phyloP scores from a whole-genome alignment of 106 monocot genomes.

The Chionographis japonica region DNA sequence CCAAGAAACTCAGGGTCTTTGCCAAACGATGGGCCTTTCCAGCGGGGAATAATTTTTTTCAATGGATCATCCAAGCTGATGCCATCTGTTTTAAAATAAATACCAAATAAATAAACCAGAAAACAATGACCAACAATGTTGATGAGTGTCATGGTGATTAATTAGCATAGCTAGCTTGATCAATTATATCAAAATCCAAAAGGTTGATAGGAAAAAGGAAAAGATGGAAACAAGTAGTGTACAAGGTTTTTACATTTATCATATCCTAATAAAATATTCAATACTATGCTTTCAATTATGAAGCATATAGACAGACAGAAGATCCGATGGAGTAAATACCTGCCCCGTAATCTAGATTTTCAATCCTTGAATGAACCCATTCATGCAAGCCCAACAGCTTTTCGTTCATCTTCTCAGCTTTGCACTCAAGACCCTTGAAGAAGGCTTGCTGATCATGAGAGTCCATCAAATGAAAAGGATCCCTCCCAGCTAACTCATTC shows the following conservation, averaged over 20 bases:
- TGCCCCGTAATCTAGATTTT: conserved; percentile 78
- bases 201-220: too few relatives aligned
- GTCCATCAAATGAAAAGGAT: conserved; percentile 76
- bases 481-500: conserved; percentile 67
- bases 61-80: conserved; percentile 72
- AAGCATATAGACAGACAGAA: background rate
- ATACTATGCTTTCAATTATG: background rate
- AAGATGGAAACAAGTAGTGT: background rate
- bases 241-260: background rate
- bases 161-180: too few relatives aligned
- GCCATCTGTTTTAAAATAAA: conserved; percentile 50
- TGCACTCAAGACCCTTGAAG: conserved; percentile 62
- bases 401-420: conserved; percentile 61
- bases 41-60: conserved; percentile 70
- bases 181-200: too few relatives aligned
- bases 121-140: too few relatives aligned
- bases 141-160: too few relatives aligned
- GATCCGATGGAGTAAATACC: conserved; percentile 28
- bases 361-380: conserved; percentile 72
- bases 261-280: too few relatives aligned
- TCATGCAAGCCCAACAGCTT: conserved; percentile 63
- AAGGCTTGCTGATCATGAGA: conserved; percentile 50
- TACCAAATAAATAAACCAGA: background rate
- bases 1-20: conserved; percentile 43
- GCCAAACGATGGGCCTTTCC: conserved; percentile 60